Evolutionary conservation across 352 stramenopile species (phyloP).

Genomic region (Phytophthora niederhauseri): DNA sequence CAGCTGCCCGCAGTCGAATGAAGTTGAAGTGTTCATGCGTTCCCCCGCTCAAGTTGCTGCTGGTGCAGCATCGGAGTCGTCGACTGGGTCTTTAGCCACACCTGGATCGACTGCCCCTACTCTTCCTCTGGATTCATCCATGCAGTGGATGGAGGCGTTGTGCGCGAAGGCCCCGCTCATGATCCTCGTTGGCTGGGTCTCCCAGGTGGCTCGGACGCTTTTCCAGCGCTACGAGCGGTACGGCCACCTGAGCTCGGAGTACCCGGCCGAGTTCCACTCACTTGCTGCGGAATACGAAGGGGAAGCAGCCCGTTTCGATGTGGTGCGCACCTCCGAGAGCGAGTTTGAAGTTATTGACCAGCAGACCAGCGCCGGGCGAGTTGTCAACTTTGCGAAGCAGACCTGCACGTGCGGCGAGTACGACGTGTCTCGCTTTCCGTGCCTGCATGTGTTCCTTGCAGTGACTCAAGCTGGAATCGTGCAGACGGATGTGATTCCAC

Average conservation of each 20-base stretch:
- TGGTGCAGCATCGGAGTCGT: conserved; percentile 3
- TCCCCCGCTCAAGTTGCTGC: conserved; percentile 10
- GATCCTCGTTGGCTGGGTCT: conserved; percentile 84
- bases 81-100: neutral
- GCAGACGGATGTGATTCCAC: conserved; percentile 72
- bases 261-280: conserved; percentile 75
- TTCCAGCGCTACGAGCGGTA: conserved; percentile 82
- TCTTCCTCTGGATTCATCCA: conserved; percentile 36
- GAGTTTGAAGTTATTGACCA: conserved; percentile 81
- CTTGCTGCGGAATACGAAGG: conserved; percentile 68
- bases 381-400: conserved; percentile 80
- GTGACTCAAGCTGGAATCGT: conserved; percentile 68
- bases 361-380: conserved; percentile 62
- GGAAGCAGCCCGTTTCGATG: conserved; percentile 60
- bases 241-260: conserved; percentile 73
- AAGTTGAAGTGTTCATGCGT: conserved; percentile 63
- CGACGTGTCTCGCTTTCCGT: conserved; percentile 73
- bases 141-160: conserved; percentile 72
- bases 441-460: conserved; percentile 79
- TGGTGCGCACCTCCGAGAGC: conserved; percentile 70
- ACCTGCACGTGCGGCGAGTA: conserved; percentile 82
- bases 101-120: conserved; percentile 16
- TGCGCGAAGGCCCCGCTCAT: conserved; percentile 75
- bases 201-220: conserved; percentile 73
- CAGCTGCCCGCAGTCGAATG: conserved; percentile 58